Evolutionary conservation across 768 basidiomycete genomes (phyloP).

Genomic region (Lentinula sp.): DNA sequence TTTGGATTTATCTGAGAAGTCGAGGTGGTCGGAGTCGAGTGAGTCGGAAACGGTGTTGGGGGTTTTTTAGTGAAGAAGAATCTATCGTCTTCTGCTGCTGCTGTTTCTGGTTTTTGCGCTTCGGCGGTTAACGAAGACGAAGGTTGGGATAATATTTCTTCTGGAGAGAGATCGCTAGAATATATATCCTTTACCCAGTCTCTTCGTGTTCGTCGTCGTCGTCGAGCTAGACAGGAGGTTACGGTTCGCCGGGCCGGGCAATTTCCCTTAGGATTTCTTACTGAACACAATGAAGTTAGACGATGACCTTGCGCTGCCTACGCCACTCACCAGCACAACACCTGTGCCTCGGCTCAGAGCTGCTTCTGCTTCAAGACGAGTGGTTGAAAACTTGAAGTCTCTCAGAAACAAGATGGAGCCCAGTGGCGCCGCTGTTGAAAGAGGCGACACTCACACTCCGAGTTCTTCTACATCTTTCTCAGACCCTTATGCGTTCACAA

Average conservation of each 20-base stretch:
- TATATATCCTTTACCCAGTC: constrained; percentile 90
- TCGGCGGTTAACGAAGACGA: not conserved
- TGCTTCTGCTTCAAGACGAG: not conserved
- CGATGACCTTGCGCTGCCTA: not conserved
- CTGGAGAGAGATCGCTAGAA: constrained; percentile 56
- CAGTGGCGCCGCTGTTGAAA: too few relatives aligned
- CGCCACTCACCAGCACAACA: not conserved
- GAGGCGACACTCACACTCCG: too few relatives aligned
- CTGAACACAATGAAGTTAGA: not conserved
- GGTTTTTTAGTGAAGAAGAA: constrained; percentile 61
- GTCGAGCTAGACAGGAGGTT: not conserved
- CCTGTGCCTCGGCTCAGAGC: not conserved
- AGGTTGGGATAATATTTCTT: constrained; percentile 47
- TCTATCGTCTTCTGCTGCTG: constrained; percentile 46
- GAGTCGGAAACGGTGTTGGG: constrained; percentile 7
- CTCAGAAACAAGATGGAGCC: not conserved
- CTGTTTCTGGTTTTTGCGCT: constrained; percentile 18
- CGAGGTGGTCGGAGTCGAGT: constrained; percentile 22
- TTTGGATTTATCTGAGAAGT: constrained; percentile 67
- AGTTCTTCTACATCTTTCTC: too few relatives aligned
- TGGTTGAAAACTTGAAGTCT: not conserved
- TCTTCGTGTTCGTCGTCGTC: constrained; percentile 32
- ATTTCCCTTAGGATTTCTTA: not conserved
- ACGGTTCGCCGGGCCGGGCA: not conserved
- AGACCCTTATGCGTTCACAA: too few relatives aligned